Conservation (phyloP, 768 basidiomycete genomes). For the Galerina sulciceps region DNA sequence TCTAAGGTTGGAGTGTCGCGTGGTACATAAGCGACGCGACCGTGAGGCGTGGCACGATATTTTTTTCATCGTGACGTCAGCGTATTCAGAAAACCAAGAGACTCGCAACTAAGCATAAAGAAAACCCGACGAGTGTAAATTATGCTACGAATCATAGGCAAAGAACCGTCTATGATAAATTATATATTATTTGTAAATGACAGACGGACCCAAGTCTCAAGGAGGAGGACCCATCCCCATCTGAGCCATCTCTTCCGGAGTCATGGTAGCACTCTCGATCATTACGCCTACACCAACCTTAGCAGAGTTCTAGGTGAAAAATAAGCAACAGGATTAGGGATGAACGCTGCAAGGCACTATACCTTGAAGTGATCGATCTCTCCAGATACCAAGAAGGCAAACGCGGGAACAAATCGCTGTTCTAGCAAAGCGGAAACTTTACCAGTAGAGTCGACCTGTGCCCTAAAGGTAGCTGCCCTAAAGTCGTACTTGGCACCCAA, state of each 20-base stretch:
- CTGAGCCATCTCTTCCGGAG: slow-evolving; percentile 68
- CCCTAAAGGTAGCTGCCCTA: slow-evolving; percentile 90
- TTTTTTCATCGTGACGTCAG: too few relatives aligned
- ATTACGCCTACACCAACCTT: slow-evolving; percentile 97
- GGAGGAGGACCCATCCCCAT: slow-evolving; percentile 64
- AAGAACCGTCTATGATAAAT: slow-evolving; percentile 24
- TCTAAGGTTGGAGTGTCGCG: background rate
- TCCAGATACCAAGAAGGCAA: slow-evolving; percentile 92
- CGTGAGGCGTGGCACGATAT: too few relatives aligned
- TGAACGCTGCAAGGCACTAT: slow-evolving; percentile 17
- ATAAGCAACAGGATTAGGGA: slow-evolving; percentile 2
- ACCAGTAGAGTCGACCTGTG: slow-evolving; percentile 92
- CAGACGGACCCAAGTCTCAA: slow-evolving; percentile 24
- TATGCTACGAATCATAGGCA: slow-evolving; percentile 14
- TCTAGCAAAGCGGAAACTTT: slow-evolving; percentile 96
- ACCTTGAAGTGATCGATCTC: slow-evolving; percentile 99
- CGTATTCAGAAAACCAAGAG: too few relatives aligned
- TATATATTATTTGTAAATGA: slow-evolving; percentile 13
- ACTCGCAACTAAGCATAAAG: background rate
- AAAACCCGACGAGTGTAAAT: slow-evolving; percentile 8
- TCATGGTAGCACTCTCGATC: slow-evolving; percentile 87
- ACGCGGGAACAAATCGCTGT: slow-evolving; percentile 94
- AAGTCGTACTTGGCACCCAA: slow-evolving; percentile 97
- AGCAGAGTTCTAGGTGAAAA: slow-evolving; percentile 71
- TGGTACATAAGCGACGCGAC: too few relatives aligned